Evolutionary conservation across 2,329 filamentous ascomycete genomes (phyloP).

Genomic region (Dactylonectria macrodidyma): DNA sequence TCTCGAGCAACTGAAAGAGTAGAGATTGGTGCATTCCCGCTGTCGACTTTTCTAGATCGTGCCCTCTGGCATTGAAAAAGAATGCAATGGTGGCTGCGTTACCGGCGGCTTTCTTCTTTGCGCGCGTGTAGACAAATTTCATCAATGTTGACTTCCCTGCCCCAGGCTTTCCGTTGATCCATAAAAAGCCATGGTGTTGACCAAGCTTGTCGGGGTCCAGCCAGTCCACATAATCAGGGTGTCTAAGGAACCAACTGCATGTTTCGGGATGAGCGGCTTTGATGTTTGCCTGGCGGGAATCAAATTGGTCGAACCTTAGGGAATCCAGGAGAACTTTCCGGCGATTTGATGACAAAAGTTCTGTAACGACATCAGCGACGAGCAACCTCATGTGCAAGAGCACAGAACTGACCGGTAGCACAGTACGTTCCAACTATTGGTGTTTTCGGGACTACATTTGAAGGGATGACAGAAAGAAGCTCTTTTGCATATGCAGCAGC

Average conservation of each 20-base stretch:
- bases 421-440: too few relatives aligned
- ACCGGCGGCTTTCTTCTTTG: background rate
- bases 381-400: too few relatives aligned
- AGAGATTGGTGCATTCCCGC: slow-evolving; percentile 32
- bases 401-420: background rate
- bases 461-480: too few relatives aligned
- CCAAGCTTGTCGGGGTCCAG: slow-evolving; percentile 13
- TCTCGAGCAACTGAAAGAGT: background rate
- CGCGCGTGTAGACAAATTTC: slow-evolving; percentile 50
- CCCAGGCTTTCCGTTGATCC: slow-evolving; percentile 61
- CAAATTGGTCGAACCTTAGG: background rate
- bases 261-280: background rate
- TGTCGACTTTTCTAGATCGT: slow-evolving; percentile 19
- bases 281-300: background rate
- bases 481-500: background rate
- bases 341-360: too few relatives aligned
- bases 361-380: too few relatives aligned
- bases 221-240: slow-evolving; percentile 6
- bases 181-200: slow-evolving; percentile 42
- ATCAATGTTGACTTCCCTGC: slow-evolving; percentile 64
- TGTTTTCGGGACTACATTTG: too few relatives aligned
- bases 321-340: background rate
- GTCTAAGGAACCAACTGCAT: background rate
- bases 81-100: background rate
- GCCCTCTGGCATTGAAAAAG: slow-evolving; percentile 32